These are phyloP conservation scores for Coprinopsis cinerea DNA, from an alignment of 768 basidiomycete genomes.

Conservation along the genomic window DNA sequence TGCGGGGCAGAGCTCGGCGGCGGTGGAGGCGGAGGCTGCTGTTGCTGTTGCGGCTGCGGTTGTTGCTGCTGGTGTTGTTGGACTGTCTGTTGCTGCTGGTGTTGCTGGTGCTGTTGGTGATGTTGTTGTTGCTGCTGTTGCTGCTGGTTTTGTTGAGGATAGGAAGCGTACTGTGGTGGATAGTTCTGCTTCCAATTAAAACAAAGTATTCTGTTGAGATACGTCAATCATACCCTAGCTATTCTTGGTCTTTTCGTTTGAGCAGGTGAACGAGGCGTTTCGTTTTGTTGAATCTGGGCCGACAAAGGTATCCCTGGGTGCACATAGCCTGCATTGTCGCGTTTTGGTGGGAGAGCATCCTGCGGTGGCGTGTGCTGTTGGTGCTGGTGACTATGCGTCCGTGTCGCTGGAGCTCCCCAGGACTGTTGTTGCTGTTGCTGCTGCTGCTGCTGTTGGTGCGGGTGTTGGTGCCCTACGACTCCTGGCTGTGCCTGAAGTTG, in stretches of 20 bases:
- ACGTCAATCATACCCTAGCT: too few species aligned
- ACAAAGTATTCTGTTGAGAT: too few species aligned
- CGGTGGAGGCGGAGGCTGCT: conserved; percentile 34
- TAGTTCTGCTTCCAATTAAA: too few species aligned
- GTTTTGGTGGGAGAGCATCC: conserved; percentile 3
- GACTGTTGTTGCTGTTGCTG: conserved; percentile 5
- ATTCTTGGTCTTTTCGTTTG: too few species aligned
- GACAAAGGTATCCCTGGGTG: conserved; percentile 10
- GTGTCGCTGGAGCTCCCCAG: not conserved
- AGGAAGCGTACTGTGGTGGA: not conserved
- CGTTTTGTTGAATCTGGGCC: conserved; percentile 1
- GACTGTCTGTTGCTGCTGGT: not conserved
- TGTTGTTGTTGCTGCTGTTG: conserved; percentile 32
- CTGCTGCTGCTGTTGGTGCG: conserved; percentile 10
- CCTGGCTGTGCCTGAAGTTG: conserved; percentile 1
- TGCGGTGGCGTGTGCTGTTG: conserved; percentile 5
- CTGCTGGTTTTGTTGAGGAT: conserved; percentile 10
- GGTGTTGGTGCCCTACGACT: not conserved
- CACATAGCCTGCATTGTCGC: conserved; percentile 4
- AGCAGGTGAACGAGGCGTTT: not conserved
- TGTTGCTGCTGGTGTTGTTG: not conserved
- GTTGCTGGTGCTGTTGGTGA: not conserved
- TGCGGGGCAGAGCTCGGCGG: conserved; percentile 26
- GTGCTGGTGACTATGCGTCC: not conserved
- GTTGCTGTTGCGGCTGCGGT: conserved; percentile 23